phyloP scores from a whole-genome alignment of 768 basidiomycete genomes.

The Hypholoma fasciculare region DNA sequence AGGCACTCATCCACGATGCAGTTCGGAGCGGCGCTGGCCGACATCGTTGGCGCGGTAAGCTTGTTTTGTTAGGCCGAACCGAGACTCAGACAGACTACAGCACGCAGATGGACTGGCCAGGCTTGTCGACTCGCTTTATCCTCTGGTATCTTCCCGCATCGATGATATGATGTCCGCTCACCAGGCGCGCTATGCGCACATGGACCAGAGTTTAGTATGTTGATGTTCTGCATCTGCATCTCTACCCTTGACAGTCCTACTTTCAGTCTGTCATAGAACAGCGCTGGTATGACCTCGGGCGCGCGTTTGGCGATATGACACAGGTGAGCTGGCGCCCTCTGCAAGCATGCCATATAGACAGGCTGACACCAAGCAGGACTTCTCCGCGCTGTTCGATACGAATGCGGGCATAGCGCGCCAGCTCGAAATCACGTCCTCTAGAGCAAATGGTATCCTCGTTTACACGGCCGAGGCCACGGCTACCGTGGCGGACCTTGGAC shows the following conservation, averaged over 20 bases:
- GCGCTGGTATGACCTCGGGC: slow-evolving; percentile 11
- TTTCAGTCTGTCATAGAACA: slow-evolving; percentile 8
- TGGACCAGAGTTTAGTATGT: slow-evolving; percentile 12
- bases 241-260: slow-evolving; percentile 19
- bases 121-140: slow-evolving; percentile 4
- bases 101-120: slow-evolving; percentile 10
- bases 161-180: slow-evolving; percentile 9
- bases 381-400: slow-evolving; percentile 11
- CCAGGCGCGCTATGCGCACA: slow-evolving; percentile 1
- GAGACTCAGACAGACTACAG: not conserved
- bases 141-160: slow-evolving; percentile 6
- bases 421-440: slow-evolving; percentile 5
- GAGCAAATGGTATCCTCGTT: slow-evolving; percentile 28
- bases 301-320: slow-evolving; percentile 10
- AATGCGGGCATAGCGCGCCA: slow-evolving; percentile 4
- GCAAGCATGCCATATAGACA: not conserved
- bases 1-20: not conserved
- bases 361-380: not conserved
- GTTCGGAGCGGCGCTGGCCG: slow-evolving; percentile 8
- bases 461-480: slow-evolving; percentile 36
- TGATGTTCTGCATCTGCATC: not conserved
- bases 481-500: slow-evolving; percentile 35
- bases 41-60: slow-evolving; percentile 5
- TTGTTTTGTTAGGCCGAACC: not conserved
- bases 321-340: slow-evolving; percentile 4